Evolutionary conservation across 306 rosid species (phyloP).

Genomic region (Hippophae tibetana): DNA sequence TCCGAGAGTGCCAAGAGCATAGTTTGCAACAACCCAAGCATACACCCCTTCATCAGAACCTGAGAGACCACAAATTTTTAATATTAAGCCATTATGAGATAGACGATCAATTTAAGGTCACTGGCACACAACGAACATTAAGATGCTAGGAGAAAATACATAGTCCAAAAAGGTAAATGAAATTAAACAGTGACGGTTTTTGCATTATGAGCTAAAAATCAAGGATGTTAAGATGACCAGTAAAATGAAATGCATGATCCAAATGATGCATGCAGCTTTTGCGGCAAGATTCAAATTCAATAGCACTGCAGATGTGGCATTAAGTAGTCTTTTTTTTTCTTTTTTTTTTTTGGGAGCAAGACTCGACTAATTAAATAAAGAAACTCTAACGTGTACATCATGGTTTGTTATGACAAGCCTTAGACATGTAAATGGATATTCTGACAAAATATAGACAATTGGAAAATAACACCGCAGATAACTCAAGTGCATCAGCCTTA

Average conservation of each 20-base stretch:
- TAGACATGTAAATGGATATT: background rate
- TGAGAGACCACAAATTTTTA: constrained; percentile 25
- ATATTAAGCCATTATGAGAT: background rate
- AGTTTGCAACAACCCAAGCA: constrained; percentile 93
- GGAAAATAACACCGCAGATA: no score
- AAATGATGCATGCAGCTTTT: background rate
- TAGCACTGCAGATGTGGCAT: background rate
- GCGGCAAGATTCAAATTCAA: background rate
- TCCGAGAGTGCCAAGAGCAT: constrained; percentile 84
- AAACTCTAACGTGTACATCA: background rate
- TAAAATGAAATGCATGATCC: background rate
- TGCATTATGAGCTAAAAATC: background rate
- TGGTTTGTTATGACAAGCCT: background rate
- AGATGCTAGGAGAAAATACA: background rate
- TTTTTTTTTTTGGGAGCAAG: background rate
- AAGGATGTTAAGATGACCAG: constrained; percentile 8
- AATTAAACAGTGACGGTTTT: background rate
- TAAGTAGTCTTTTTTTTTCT: no score
- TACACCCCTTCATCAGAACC: constrained; percentile 89
- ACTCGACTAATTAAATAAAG: background rate
- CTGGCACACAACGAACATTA: background rate
- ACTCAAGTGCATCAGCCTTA: no score
- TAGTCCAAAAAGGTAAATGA: background rate
- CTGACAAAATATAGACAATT: background rate
- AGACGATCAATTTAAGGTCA: constrained; percentile 3